Evolutionary conservation across 2,329 filamentous ascomycete genomes (phyloP), one percentile per base, ranked within the genome.

Genomic region (Chrysoporthe puriensis): DNA sequence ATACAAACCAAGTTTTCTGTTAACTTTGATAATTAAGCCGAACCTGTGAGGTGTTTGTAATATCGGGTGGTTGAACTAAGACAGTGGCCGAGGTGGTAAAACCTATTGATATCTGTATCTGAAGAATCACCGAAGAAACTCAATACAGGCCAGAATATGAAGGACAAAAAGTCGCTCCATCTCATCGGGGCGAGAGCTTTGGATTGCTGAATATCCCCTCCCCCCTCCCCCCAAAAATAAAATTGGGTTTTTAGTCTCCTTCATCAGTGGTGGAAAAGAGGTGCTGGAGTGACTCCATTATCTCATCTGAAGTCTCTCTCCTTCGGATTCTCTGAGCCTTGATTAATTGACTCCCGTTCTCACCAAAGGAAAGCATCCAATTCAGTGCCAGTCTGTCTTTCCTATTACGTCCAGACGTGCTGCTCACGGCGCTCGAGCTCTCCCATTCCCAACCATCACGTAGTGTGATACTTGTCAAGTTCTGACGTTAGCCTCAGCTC

Each of bases 401-500:
- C 11, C 5, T 34, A 26, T 54, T 4, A 14, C 50, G n/a, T 52
- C 13, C 32, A 9, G 4, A 14, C 7, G 50, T 36, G 50, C 32
- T 66, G 34, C 56, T 48, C 11, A 50, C 11, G 26, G 64, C 64
- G 2, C 46, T 40, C 8, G 59, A 42, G 8, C 48, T 48, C 8
- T 42, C 50, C 64, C 59, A 63, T 32, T 66, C 64, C 64, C 59
- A 66, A 34, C 64, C 59, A 5, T 63, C 52, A n/a, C 50, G 64
- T 14, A 66, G 59, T 5, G 59, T 66, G 32, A 66, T 63, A n/a
- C 50, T 54, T 21, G n/a, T 32, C 50, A 54, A 54, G 4, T 21
- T 26, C 26, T 6, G 26, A 26, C 13, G 11, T 54, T 34, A 54
- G 50, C 50, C 13, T 26, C 21, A 26, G 21, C 7, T 11, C 21